A percentile compares a stretch with the other conserved stretches of the same genome.
Evolutionary conservation across 2,329 filamentous ascomycete species (phyloP).

Genomic region (Pleoardoris graminearum): DNA sequence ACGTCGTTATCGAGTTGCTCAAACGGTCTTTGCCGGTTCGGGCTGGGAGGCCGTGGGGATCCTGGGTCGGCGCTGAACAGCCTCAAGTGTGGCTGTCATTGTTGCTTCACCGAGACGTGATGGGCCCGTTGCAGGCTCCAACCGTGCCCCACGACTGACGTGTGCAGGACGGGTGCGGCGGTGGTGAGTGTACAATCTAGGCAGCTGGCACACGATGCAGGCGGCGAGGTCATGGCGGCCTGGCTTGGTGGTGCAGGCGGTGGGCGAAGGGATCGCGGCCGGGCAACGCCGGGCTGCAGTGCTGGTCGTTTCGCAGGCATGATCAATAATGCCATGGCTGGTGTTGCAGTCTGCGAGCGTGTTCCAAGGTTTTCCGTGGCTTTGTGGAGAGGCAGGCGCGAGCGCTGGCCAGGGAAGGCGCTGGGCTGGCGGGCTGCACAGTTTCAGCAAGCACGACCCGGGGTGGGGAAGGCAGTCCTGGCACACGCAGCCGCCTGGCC

Average conservation of each 20-base stretch:
- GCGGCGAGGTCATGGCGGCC: too few relatives aligned
- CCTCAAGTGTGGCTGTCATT: constrained; percentile 8
- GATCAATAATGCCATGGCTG: too few relatives aligned
- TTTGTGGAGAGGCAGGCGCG: too few relatives aligned
- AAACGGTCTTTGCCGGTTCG: constrained; percentile 37
- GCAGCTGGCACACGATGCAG: too few relatives aligned
- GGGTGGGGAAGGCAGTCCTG: background rate
- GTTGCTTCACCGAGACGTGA: constrained; percentile 2
- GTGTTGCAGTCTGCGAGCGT: too few relatives aligned
- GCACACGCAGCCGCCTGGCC: background rate
- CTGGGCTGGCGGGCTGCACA: too few relatives aligned
- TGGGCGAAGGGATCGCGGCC: too few relatives aligned
- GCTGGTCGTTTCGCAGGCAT: too few relatives aligned
- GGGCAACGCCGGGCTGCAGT: background rate
- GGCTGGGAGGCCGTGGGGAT: constrained; percentile 39
- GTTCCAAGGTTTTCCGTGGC: too few relatives aligned
- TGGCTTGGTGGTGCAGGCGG: too few relatives aligned
- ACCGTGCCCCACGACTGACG: background rate
- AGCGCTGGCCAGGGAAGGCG: too few relatives aligned
- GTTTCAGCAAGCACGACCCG: constrained; percentile 3
- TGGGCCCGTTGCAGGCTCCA: constrained; percentile 2
- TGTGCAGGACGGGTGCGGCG: background rate
- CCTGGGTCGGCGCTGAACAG: constrained; percentile 6
- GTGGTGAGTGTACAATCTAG: too few relatives aligned
- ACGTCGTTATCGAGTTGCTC: constrained; percentile 34